These are phyloP conservation scores for Camillea tinctor DNA, from an alignment of 2,329 filamentous ascomycete species.

Conservation along the genomic window DNA sequence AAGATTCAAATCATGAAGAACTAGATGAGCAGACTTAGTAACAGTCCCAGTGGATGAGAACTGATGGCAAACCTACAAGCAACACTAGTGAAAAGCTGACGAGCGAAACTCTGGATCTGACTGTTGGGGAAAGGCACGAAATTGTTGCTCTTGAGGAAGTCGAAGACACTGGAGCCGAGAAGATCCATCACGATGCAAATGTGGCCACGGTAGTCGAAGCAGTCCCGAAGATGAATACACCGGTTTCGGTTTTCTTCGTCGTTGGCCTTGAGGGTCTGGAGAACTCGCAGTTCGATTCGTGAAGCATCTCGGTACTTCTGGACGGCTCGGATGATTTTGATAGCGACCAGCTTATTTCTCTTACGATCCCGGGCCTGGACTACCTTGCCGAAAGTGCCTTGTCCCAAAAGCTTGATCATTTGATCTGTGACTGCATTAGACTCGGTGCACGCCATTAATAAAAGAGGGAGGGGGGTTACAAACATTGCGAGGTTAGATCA, in stretches of 20 bases:
- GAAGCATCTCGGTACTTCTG: constrained; percentile 98
- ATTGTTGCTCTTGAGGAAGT: constrained; percentile 92
- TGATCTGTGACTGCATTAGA: constrained; percentile 59
- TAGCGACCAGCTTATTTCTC: constrained; percentile 76
- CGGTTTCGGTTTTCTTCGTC: constrained; percentile 90
- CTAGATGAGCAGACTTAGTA: constrained; percentile 44
- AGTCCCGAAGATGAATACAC: constrained; percentile 94
- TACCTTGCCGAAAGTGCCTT: constrained; percentile 98
- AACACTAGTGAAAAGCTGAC: constrained; percentile 95
- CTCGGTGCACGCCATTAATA: not conserved
- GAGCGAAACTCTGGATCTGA: constrained; percentile 95
- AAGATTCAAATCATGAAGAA: constrained; percentile 93
- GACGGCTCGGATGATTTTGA: constrained; percentile 97
- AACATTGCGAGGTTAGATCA: constrained; percentile 86
- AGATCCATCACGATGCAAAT: constrained; percentile 82
- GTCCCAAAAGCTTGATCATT: constrained; percentile 85
- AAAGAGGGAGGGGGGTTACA: constrained; percentile 37
- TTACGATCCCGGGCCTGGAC: constrained; percentile 84
- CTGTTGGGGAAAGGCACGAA: constrained; percentile 98
- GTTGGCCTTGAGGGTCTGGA: constrained; percentile 89
- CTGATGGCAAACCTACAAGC: constrained; percentile 71
- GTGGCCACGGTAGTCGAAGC: constrained; percentile 95
- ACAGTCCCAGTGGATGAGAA: not conserved
- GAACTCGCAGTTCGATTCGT: constrained; percentile 87
- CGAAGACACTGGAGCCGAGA: constrained; percentile 94